Conservation (phyloP, 768 basidiomycete species). For the Tricholoma matsutake region DNA sequence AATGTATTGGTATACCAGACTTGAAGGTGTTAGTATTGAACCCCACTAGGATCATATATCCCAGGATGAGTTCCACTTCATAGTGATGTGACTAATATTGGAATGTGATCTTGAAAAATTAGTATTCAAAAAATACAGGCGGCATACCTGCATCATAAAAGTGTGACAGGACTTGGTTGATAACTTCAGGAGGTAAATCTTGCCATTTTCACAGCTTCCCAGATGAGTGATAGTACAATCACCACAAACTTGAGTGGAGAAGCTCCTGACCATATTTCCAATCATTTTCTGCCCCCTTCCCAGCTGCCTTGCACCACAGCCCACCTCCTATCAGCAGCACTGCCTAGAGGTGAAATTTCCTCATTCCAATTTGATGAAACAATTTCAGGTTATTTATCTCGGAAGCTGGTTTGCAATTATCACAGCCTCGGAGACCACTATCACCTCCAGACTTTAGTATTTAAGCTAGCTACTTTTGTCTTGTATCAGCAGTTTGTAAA, state of each 20-base stretch:
- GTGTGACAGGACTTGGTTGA: not conserved
- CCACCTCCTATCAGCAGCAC: too few species aligned
- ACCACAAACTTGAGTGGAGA: not conserved
- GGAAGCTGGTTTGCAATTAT: too few species aligned
- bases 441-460: too few species aligned
- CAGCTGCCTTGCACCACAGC: too few species aligned
- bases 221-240: not conserved
- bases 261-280: too few species aligned
- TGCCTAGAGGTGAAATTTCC: too few species aligned
- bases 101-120: not conserved
- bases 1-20: not conserved
- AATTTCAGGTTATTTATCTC: too few species aligned
- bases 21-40: not conserved
- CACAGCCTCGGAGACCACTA: too few species aligned
- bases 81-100: not conserved
- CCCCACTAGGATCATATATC: not conserved
- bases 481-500: too few species aligned
- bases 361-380: too few species aligned
- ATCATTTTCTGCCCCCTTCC: too few species aligned
- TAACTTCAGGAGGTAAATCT: not conserved
- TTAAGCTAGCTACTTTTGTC: too few species aligned
- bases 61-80: not conserved
- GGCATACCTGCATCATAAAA: not conserved
- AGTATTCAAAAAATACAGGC: not conserved
- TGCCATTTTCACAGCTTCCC: not conserved